Percentiles rank a stretch among this genome's conserved stretches.
phyloP scores from a whole-genome alignment of 495 filamentous ascomycete genomes.

The Aspergillus carlsbadensis region DNA sequence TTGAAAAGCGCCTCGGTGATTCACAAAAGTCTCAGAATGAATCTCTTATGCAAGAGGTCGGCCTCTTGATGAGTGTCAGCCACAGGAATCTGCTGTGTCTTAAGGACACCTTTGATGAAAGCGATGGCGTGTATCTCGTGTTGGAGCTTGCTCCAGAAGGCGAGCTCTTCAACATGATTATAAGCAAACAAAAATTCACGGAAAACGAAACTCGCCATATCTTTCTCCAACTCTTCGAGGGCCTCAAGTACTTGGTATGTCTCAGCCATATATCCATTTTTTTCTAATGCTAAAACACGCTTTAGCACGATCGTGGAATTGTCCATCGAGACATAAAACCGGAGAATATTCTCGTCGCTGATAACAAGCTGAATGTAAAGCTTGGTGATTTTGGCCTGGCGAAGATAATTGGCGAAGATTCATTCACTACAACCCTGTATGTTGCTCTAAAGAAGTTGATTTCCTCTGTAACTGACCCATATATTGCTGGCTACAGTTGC shows the following conservation, averaged over 20 bases:
- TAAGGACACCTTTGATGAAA: slow-evolving; percentile 93
- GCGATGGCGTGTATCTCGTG: slow-evolving; percentile 86
- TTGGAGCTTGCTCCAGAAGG: slow-evolving; percentile 89
- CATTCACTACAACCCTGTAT: slow-evolving; percentile 91
- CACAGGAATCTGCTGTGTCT: slow-evolving; percentile 95
- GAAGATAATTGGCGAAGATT: slow-evolving; percentile 98
- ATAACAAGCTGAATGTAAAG: slow-evolving; percentile 83
- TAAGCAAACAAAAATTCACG: slow-evolving; percentile 80
- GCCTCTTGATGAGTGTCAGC: slow-evolving; percentile 90
- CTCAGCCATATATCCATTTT: too few species aligned
- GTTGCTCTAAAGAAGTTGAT: slow-evolving; percentile 20
- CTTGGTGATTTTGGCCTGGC: slow-evolving; percentile 96
- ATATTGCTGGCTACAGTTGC: slow-evolving; percentile 51
- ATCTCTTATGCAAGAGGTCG: slow-evolving; percentile 91
- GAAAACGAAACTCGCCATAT: slow-evolving; percentile 83
- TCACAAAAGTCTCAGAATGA: slow-evolving; percentile 82
- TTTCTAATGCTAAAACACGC: too few species aligned
- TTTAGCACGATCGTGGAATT: slow-evolving; percentile 98
- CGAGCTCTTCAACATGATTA: slow-evolving; percentile 93
- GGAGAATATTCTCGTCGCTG: slow-evolving; percentile 90
- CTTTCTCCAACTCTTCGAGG: slow-evolving; percentile 90
- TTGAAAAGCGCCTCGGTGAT: slow-evolving; percentile 74
- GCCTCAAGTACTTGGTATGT: slow-evolving; percentile 88
- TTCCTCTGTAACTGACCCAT: not conserved
- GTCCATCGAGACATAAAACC: slow-evolving; percentile 99